Evolutionary conservation across 1,284 basidiomycete genomes (phyloP).

Genomic region (Moniliophthora roreri): DNA sequence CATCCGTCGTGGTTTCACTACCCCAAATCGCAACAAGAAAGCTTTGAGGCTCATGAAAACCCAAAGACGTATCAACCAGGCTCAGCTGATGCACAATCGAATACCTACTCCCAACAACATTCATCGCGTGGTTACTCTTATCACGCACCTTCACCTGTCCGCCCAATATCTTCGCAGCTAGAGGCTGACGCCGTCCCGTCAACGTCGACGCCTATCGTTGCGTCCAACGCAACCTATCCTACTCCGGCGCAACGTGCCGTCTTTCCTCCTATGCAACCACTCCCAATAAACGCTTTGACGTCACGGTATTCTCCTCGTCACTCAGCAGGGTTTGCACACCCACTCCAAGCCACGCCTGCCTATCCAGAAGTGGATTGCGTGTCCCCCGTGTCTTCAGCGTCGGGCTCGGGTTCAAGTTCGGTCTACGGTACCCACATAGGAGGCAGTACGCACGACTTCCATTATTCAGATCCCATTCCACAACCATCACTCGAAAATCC

Average conservation of each 20-base stretch:
- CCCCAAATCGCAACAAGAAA: background rate
- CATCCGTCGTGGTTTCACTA: background rate
- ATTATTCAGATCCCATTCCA: background rate
- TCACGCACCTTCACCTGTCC: conserved; percentile 2
- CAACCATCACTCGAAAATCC: conserved; percentile 10
- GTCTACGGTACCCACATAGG: background rate
- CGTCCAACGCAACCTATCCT: background rate
- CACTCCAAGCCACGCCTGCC: no score
- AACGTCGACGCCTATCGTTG: background rate
- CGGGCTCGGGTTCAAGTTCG: no score
- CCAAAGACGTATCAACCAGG: background rate
- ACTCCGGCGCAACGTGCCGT: no score
- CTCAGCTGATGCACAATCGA: background rate
- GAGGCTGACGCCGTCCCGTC: background rate
- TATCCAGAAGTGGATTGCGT: no score
- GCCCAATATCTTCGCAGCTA: background rate
- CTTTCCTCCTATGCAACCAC: no score
- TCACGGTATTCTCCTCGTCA: no score
- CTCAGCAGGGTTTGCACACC: no score
- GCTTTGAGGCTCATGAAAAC: background rate
- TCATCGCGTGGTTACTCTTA: background rate
- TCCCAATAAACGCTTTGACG: no score
- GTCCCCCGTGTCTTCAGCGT: no score
- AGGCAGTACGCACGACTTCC: background rate
- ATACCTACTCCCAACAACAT: background rate